phyloP scores from a whole-genome alignment of 2,329 filamentous ascomycete genomes.

The Fusarium chaquense region DNA sequence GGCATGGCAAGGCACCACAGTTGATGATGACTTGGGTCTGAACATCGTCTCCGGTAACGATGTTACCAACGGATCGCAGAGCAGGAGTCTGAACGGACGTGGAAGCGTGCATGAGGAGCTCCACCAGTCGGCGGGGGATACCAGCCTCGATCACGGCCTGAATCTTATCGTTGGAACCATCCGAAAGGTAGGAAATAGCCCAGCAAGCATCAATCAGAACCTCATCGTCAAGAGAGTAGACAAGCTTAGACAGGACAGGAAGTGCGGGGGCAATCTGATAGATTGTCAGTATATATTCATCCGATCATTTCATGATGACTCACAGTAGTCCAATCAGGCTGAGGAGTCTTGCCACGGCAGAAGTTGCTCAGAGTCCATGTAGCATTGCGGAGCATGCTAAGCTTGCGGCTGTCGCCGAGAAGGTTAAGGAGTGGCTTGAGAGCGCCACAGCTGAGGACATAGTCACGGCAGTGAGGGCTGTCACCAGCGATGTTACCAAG shows the following conservation, averaged over 20 bases:
- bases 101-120: slow-evolving; percentile 97
- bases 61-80: slow-evolving; percentile 96
- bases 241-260: slow-evolving; percentile 94
- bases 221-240: slow-evolving; percentile 98
- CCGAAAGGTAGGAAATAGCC: slow-evolving; percentile 98
- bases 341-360: slow-evolving; percentile 98
- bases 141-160: slow-evolving; percentile 98
- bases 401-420: slow-evolving; percentile 95
- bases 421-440: slow-evolving; percentile 90
- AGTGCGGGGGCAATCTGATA: slow-evolving; percentile 90
- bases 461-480: slow-evolving; percentile 96
- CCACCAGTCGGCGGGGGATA: slow-evolving; percentile 94
- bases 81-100: slow-evolving; percentile 98
- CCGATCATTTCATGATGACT: slow-evolving; percentile 53
- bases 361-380: slow-evolving; percentile 99
- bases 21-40: slow-evolving; percentile 99
- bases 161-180: slow-evolving; percentile 99
- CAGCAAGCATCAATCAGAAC: slow-evolving; percentile 99
- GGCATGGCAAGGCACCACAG: slow-evolving; percentile 89
- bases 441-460: slow-evolving; percentile 90
- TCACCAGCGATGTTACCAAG: slow-evolving; percentile 99
- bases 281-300: slow-evolving; percentile 15
- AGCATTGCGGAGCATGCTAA: slow-evolving; percentile 98
- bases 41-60: slow-evolving; percentile 97
- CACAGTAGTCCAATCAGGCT: slow-evolving; percentile 97